Base-by-base conservation (phyloP, 352 stramenopile genomes). In the Ophiocytium majus region DNA sequence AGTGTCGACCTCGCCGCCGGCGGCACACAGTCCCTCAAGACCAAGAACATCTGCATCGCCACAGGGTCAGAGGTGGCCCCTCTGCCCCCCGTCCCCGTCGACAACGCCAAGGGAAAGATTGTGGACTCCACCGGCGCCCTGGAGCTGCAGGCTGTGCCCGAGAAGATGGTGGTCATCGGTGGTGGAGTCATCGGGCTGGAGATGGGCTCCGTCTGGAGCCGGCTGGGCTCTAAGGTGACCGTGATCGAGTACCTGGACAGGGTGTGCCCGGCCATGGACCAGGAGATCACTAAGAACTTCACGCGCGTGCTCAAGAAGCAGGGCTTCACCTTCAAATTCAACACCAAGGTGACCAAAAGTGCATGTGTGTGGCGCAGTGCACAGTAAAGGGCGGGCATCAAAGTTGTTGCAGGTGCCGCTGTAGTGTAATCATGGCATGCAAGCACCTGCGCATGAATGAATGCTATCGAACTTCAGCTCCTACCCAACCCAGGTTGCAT, bases 181-280 rank as follows among this genome's bases (percentile, higher is more conserved):
- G 97, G 95, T 36, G 97, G 97, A 74, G 96, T 99, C 37, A 99
- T 99, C 89, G 97, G 97, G 34, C 91, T 99, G 33, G 97, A 99
- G 90, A 97, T 99, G 90, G 97, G 97, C 87, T 98, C 95, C 9
- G 96, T 99, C 0, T 99, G 98, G 95, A 94, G 93, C 89, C 94
- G 96, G 86, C 93, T 99, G 0, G 96, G 97, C 81, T 89, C 93
- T 14, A 87, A 98, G 83, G 97, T 99, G 10, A 99, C 96, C 32
- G 97, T 99, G 9, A 96, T 99, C 81, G 97, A 99, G 92, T 99
- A 96, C 90, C 92, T 98, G 85, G 97, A 99, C 93, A 88, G 92
- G 31, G 93, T 98, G 1, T 98, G 95, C 80, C 93, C 94, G 66
- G 89, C 90, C 31, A 96, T 98, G 90, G 97, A 99, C 92, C 87